Conservation (phyloP, 306 rosid species). For the Pueraria montana region DNA sequence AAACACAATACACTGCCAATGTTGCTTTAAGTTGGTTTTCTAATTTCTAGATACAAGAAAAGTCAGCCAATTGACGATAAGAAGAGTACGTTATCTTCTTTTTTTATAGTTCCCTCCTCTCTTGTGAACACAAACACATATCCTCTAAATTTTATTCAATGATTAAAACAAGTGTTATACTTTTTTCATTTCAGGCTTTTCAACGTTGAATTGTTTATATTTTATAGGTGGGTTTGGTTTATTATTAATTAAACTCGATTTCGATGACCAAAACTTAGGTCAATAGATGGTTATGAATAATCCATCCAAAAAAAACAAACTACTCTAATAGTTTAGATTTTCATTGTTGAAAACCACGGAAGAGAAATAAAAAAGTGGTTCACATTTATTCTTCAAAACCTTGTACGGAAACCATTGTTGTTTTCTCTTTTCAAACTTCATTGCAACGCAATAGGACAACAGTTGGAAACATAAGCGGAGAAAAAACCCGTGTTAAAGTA, state of each 20-base stretch:
- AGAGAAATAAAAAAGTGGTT: not conserved
- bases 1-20: no score
- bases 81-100: not conserved
- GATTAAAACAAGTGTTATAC: not conserved
- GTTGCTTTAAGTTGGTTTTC: not conserved
- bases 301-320: not conserved
- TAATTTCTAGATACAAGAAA: not conserved
- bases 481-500: not conserved
- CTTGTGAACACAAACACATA: not conserved
- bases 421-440: not conserved
- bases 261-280: not conserved
- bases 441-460: not conserved
- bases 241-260: not conserved
- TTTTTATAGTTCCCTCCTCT: not conserved
- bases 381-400: slow-evolving; percentile 6
- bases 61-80: not conserved
- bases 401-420: not conserved
- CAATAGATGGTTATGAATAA: not conserved
- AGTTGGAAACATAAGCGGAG: not conserved
- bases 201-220: slow-evolving; percentile 1
- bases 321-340: not conserved
- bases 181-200: not conserved
- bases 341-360: no score
- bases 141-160: not conserved
- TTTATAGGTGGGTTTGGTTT: not conserved